phyloP scores from a whole-genome alignment of 1,139 yeast species.

The Candida freyschussii region DNA sequence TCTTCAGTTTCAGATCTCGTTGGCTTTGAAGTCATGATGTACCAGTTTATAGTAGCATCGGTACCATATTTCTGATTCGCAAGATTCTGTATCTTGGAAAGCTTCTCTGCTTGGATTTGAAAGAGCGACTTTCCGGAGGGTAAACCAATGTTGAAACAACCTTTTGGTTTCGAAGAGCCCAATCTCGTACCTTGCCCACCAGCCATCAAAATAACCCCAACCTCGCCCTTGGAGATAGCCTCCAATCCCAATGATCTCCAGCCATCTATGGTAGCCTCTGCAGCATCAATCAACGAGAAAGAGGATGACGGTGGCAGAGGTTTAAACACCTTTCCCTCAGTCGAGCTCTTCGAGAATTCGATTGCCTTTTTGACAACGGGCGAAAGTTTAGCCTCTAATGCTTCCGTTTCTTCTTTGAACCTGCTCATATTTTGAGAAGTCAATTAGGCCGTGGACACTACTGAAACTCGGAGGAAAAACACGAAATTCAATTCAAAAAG shows the following conservation, averaged over 20 bases:
- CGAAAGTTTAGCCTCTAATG: slow-evolving; percentile 20
- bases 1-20: slow-evolving; percentile 73
- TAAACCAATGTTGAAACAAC: slow-evolving; percentile 82
- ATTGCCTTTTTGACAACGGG: slow-evolving; percentile 46
- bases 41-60: slow-evolving; percentile 60
- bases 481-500: no score
- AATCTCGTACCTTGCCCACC: slow-evolving; percentile 98
- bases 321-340: slow-evolving; percentile 36
- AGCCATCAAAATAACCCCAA: slow-evolving; percentile 88
- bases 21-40: slow-evolving; percentile 94
- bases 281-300: slow-evolving; percentile 44
- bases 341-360: slow-evolving; percentile 34
- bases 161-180: slow-evolving; percentile 88
- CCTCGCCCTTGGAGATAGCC: slow-evolving; percentile 67
- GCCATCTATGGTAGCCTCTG: slow-evolving; percentile 28
- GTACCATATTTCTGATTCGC: slow-evolving; percentile 36
- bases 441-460: no score
- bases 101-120: slow-evolving; percentile 89
- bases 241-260: slow-evolving; percentile 64
- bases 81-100: slow-evolving; percentile 56
- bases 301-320: slow-evolving; percentile 48
- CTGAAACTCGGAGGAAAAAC: no score
- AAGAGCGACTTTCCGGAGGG: slow-evolving; percentile 83
- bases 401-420: slow-evolving; percentile 5
- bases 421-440: no score